Conservation (phyloP, 129 eudicot species). For the Flaveria trinervia region DNA sequence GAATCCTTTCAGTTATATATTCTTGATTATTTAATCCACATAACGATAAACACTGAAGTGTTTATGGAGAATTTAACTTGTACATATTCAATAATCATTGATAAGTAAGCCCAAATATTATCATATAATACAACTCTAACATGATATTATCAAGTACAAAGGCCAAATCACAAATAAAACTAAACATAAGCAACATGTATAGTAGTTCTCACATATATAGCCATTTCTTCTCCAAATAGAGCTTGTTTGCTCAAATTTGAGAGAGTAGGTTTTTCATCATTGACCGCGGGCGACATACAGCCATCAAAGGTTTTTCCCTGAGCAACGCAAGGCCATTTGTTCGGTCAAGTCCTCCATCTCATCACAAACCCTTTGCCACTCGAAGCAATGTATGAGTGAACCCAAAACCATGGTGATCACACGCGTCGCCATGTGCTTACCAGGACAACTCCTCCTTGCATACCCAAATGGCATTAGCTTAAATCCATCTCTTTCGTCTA, state of each 20-base stretch:
- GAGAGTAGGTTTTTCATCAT: constrained; percentile 24
- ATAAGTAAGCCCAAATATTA: not conserved
- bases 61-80: no score
- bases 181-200: not conserved
- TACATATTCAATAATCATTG: not conserved
- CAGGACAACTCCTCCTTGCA: constrained; percentile 55
- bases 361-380: constrained; percentile 37
- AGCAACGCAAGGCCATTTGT: constrained; percentile 26
- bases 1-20: no score
- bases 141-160: constrained; percentile 1
- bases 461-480: constrained; percentile 44
- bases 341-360: constrained; percentile 38
- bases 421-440: constrained; percentile 40
- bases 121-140: not conserved
- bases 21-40: no score
- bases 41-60: no score
- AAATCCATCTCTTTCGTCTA: constrained; percentile 21
- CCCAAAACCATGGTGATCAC: constrained; percentile 40
- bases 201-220: no score
- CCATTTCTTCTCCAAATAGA: no score
- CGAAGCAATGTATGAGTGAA: constrained; percentile 42
- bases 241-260: not conserved
- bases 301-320: constrained; percentile 35
- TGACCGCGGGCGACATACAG: constrained; percentile 29
- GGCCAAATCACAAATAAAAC: not conserved